A percentile compares a stretch with the other conserved stretches of the same genome.
Evolutionary conservation across 768 basidiomycete genomes (phyloP).

Genomic region (Tylopilus felleus): DNA sequence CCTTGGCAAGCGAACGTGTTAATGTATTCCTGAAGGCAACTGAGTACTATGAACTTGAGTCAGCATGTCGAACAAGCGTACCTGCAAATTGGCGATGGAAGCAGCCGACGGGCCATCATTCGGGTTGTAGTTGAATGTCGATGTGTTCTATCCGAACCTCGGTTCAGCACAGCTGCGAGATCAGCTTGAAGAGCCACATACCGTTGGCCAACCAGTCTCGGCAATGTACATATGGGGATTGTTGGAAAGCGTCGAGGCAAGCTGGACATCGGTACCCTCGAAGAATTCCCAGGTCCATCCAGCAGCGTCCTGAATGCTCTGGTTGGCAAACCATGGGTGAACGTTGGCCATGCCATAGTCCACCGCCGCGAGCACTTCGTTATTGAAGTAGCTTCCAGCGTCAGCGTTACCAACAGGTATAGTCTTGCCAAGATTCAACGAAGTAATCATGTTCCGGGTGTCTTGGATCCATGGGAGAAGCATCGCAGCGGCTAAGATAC

Average conservation of each 20-base stretch:
- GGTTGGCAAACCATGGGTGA: conserved; percentile 92
- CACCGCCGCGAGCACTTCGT: conserved; percentile 52
- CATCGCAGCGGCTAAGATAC: conserved; percentile 48
- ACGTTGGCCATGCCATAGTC: conserved; percentile 89
- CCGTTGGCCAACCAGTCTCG: conserved; percentile 88
- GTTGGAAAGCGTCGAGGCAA: conserved; percentile 60
- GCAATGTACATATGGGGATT: conserved; percentile 85
- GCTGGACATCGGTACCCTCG: conserved; percentile 54
- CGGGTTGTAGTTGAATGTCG: conserved; percentile 47
- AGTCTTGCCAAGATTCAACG: conserved; percentile 54
- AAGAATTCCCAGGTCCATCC: conserved; percentile 85
- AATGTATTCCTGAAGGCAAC: conserved; percentile 61
- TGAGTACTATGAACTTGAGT: conserved; percentile 4
- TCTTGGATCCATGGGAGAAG: conserved; percentile 66
- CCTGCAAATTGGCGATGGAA: conserved; percentile 58
- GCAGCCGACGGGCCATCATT: conserved; percentile 70
- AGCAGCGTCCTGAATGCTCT: conserved; percentile 62
- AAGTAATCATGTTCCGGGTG: conserved; percentile 52
- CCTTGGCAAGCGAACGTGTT: conserved; percentile 76
- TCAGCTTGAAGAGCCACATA: conserved; percentile 29
- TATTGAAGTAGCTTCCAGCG: conserved; percentile 84
- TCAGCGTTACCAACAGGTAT: conserved; percentile 79
- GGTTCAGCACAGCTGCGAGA: not conserved
- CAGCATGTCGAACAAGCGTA: conserved; percentile 9
- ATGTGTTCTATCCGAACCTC: conserved; percentile 47